A percentile compares a stretch with the other conserved stretches of the same genome.
Conservation (phyloP, 441 rosid genomes). For the Arabidopsis hybrid region DNA sequence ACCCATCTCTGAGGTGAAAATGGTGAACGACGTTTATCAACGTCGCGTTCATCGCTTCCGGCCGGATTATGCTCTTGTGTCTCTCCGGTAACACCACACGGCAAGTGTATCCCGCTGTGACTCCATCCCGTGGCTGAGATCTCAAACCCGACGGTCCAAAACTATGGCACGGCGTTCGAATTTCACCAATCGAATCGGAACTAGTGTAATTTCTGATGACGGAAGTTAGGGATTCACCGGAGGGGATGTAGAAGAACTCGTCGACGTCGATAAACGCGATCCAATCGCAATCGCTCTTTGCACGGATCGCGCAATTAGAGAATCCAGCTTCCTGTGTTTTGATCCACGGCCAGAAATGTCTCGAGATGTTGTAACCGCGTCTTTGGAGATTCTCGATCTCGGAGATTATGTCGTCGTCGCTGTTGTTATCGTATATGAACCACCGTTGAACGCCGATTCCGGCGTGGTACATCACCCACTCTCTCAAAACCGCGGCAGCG, state of each 20-base stretch:
- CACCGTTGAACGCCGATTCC: constrained; percentile 73
- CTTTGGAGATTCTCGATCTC: constrained; percentile 48
- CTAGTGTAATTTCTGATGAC: constrained; percentile 46
- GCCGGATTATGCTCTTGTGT: constrained; percentile 82
- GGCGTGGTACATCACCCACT: constrained; percentile 86
- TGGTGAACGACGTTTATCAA: constrained; percentile 85
- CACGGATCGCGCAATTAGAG: constrained; percentile 79
- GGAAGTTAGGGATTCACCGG: constrained; percentile 46
- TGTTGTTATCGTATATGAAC: constrained; percentile 87
- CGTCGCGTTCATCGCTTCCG: constrained; percentile 73
- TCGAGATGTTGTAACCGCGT: constrained; percentile 52
- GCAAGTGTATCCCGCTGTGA: constrained; percentile 70
- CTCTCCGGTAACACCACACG: constrained; percentile 66
- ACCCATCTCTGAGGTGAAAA: constrained; percentile 66
- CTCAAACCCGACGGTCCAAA: constrained; percentile 80
- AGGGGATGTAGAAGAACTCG: constrained; percentile 66
- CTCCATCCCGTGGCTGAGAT: constrained; percentile 54
- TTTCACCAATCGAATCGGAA: constrained; percentile 52
- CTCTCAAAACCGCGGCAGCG: constrained; percentile 66
- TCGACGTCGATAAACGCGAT: constrained; percentile 86
- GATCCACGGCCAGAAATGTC: constrained; percentile 90
- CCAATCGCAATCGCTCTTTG: constrained; percentile 70
- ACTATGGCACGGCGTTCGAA: constrained; percentile 67
- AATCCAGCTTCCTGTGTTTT: constrained; percentile 91
- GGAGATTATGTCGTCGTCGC: constrained; percentile 59